Evolutionary conservation across 2,329 filamentous ascomycete genomes (phyloP), one percentile per base, ranked within the genome.

Genomic region (Diatrype stigma): DNA sequence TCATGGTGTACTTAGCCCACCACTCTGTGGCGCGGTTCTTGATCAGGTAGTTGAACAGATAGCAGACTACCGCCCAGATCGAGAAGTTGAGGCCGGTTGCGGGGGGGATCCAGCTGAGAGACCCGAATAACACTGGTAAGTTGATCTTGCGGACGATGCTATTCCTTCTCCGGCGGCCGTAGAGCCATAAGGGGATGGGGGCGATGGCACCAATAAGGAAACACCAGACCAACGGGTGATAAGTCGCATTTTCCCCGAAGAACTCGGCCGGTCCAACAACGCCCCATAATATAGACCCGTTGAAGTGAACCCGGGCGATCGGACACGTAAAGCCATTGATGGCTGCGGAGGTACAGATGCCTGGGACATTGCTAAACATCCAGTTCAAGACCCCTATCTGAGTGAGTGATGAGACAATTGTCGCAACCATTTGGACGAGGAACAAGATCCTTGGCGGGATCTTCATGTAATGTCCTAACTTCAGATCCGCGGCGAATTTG

Each of bases 1-100:
- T 92, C 89, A 95, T 94, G 38, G 89, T 93, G 67, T 95, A 95
- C 70, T 95, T 94, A 45, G 83, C 84, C 90, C 90, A 95, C 90
- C 90, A 96, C 1, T 82, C 84, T 28, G 76, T 77, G 23, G 82
- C 86, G 21, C 86, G 77, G 34, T 81, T 81, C 64, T 85, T 84
- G 62, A 95, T 79, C 53, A 86, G 69, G 65, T 86, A 85, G 67
- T 95, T 95, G 77, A 96, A 96, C 42, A 90, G 60, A 68, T 87
- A 95, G 72, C 89, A 94, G 14, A 95, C 88, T 7, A 94, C 71
- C 0, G 86, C 88, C 89, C 90, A 95, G 42, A 93, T 87, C 2
- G 85, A 89, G 65, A 94, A 96, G 68, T 96, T 96, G 56, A 96
- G 83, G 0, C 90, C 90, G 0, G 87, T 88, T 2, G 90, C 90